Base-by-base conservation (phyloP, 2,329 filamentous ascomycete species). In the Lasiodiplodia sp. region DNA sequence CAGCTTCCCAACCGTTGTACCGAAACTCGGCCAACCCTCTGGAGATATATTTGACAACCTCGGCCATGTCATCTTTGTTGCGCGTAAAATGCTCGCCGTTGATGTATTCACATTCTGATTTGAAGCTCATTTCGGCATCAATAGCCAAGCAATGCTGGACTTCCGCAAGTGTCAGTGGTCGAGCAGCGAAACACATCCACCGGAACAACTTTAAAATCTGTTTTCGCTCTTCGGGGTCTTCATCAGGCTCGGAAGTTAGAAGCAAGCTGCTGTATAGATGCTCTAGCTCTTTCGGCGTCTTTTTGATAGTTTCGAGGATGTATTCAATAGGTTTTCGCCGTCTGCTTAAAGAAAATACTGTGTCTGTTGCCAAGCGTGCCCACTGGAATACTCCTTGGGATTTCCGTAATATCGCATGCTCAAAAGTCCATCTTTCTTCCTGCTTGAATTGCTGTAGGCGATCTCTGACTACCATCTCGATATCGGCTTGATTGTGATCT, bases 1-100 rank as follows among this genome's bases (percentile, higher is more conserved):
- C 3, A 4, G 6, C 0, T 25, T 58, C 0, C 4, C 3, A 0
- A 2, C 21, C 5, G 2, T n/a, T 0, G 4, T 0, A 4, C 10
- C 34, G 55, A 16, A 58, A 58, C n/a, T 58, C 55, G 4, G 37
- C 55, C n/a, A 58, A n/a, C 3, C 55, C 55, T 38, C 16, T 21
- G 5, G 55, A 40, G 1, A 58, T 5, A 14, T 38, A 5, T 18
- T 58, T 58, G 34, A 58, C 21, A 25, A 58, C 34, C 0, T 58
- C 21, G 0, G 4, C 8, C 12, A 58, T 12, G 6, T 40, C 55
- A 7, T 38, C 4, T n/a, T 23, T 2, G 11, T 25, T 8, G 4
- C 2, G 8, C 1, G 10, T 38, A 11, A 44, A 18, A 18, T 40
- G 14, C 5, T 16, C 1, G 16, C 34, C 12, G 18, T 0, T 14